Percentiles rank a stretch among this genome's conserved stretches.
phyloP scores from a whole-genome alignment of 805 yeast genomes.

The Sugiyamaella smithiae region DNA sequence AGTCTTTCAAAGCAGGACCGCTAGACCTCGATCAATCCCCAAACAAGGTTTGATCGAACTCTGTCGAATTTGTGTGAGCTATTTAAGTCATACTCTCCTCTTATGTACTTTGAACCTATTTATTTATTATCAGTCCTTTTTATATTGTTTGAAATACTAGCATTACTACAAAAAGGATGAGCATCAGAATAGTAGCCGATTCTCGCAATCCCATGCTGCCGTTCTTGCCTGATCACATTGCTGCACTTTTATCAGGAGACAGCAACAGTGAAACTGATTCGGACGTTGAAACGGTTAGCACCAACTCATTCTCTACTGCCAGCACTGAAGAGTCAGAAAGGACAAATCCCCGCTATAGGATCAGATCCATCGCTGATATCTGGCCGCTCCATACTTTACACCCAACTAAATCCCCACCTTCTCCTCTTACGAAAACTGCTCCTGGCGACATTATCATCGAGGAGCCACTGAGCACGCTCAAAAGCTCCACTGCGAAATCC shows the following conservation, averaged over 20 bases:
- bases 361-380: not conserved
- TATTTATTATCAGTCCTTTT: too few species aligned
- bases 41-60: not conserved
- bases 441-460: not conserved
- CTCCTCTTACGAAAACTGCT: not conserved
- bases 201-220: constrained; percentile 1
- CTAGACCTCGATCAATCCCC: not conserved
- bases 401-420: not conserved
- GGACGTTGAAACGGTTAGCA: not conserved
- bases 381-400: not conserved
- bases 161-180: too few species aligned
- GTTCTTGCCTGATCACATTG: not conserved
- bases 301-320: not conserved
- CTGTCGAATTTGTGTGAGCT: too few species aligned
- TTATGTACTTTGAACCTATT: too few species aligned
- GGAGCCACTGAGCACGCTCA: not conserved
- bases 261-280: not conserved
- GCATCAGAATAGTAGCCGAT: not conserved
- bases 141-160: too few species aligned
- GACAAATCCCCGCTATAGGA: not conserved
- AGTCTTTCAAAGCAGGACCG: constrained; percentile 7
- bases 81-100: too few species aligned
- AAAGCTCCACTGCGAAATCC: not conserved
- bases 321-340: not conserved
- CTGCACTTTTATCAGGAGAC: not conserved